Percentiles rank a stretch among this genome's conserved stretches.
Conservation (phyloP, 257 asterid species). For the Nicotiana attenuata region DNA sequence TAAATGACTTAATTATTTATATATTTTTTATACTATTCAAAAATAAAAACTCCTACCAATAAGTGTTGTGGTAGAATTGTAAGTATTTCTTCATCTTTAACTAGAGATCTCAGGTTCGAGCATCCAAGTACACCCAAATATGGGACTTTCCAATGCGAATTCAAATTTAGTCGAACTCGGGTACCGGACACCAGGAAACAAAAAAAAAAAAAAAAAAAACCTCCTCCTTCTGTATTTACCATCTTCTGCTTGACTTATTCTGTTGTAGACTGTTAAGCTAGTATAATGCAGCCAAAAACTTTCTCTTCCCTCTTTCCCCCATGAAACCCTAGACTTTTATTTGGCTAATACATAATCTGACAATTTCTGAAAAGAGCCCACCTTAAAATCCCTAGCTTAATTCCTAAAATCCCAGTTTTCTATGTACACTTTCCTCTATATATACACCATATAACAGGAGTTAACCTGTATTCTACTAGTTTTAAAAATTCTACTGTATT, state of each 20-base stretch:
- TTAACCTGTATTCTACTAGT: not conserved
- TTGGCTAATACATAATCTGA: not conserved
- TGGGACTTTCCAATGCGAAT: no score
- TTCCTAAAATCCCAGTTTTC: constrained; percentile 12
- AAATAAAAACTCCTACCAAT: no score
- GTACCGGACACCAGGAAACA: no score
- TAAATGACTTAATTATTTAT: no score
- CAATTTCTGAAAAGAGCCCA: constrained; percentile 7
- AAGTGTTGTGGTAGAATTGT: no score
- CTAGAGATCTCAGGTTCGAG: no score
- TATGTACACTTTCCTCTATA: not conserved
- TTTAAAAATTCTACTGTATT: not conserved
- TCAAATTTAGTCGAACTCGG: no score
- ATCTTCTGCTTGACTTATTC: constrained; percentile 2
- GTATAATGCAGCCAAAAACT: constrained; percentile 29
- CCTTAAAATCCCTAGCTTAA: constrained; percentile 13
- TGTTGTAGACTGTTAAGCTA: constrained; percentile 6
- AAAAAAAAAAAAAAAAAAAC: not conserved
- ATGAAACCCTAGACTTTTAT: constrained; percentile 24
- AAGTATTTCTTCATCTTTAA: no score
- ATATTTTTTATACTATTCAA: no score
- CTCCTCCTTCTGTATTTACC: not conserved
- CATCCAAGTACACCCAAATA: no score
- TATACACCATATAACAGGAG: not conserved
- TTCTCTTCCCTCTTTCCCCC: not conserved